Evolutionary conservation across 1,139 yeast genomes (phyloP), one percentile per base, ranked within the genome.

Genomic region (Pichia sp.): DNA sequence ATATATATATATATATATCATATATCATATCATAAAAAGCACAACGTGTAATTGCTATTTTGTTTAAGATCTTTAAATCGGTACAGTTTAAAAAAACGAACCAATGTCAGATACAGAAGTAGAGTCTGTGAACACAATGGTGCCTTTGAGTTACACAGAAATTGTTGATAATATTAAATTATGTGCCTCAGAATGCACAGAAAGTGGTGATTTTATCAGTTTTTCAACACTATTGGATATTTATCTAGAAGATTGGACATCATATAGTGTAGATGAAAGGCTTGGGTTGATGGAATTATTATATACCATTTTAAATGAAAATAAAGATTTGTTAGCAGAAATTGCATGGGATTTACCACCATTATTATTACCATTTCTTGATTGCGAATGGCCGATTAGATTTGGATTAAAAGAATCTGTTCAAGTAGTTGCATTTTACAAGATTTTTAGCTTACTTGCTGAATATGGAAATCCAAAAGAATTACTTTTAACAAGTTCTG

Each of bases 301-400:
- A 26, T 59, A 68, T 37, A 65, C 60, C 0, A 64, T 76, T 1
- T 61, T 87, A 30, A 51, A 58, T 2, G 60, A 59, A 1, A 64
- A 80, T 56, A 61, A 69, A 27, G 70, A 70, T n/a, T 62, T 87
- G 32, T 68, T 80, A 0, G 68, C 73, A 48, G 86, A 83, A 54
- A 76, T 87, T 48, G 95, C 95, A 2, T 89, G 97, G 97, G 96
- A 89, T 61, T 60, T 89, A 24, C 96, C 96, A 0, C 73, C 70
- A 30, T 59, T 85, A 37, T 56, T 89, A 22, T 58, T 86, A 36
- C 62, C 65, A 4, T 78, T 68, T 53, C 52, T 76, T 16, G 75
- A 63, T 6, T 43, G 53, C 4, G 59, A 56, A 2, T 58, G 61
- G 58, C 47, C 48, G 2, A 40, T 49, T 3, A 37, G 30, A 3